Evolutionary conservation across 75 land plant genomes (phyloP).

Genomic region (Pinus albicaulis): DNA sequence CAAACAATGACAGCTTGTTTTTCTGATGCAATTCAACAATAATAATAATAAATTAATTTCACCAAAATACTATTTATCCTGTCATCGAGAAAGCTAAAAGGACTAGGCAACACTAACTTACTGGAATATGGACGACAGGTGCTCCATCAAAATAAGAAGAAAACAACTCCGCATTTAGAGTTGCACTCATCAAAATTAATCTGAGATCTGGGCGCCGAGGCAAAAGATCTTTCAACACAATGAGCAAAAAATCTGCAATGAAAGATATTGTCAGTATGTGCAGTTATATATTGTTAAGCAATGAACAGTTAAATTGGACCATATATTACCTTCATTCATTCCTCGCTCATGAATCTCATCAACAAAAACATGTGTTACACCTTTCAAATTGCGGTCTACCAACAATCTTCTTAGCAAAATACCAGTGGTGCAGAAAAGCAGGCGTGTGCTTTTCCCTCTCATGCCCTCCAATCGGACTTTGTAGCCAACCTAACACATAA

Average conservation of each 20-base stretch:
- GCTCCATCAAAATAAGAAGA: conserved; percentile 80
- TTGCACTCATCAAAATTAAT: conserved; percentile 95
- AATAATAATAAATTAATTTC: not conserved
- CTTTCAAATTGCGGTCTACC: conserved; percentile 74
- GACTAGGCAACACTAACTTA: conserved; percentile 19
- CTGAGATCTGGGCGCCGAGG: conserved; percentile 88
- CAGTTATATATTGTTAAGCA: not conserved
- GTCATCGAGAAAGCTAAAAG: not conserved
- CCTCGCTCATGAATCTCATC: conserved; percentile 99
- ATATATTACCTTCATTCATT: conserved; percentile 88
- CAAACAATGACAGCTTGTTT: not conserved
- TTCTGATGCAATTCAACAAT: not conserved
- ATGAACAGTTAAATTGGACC: not conserved
- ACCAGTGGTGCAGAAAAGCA: conserved; percentile 97
- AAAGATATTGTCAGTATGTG: not conserved
- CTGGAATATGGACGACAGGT: conserved; percentile 88
- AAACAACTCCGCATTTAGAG: conserved; percentile 91
- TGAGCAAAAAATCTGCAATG: conserved; percentile 72
- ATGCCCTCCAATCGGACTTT: conserved; percentile 97
- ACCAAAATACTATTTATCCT: not conserved
- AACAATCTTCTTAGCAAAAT: conserved; percentile 86
- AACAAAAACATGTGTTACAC: conserved; percentile 93
- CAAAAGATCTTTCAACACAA: conserved; percentile 92
- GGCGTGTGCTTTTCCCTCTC: conserved; percentile 83
- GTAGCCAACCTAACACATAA: conserved; percentile 74